Evolutionary conservation across 1,284 basidiomycete species (phyloP), one percentile per base, ranked within the genome.

Genomic region (Ustilago vetiveriae): DNA sequence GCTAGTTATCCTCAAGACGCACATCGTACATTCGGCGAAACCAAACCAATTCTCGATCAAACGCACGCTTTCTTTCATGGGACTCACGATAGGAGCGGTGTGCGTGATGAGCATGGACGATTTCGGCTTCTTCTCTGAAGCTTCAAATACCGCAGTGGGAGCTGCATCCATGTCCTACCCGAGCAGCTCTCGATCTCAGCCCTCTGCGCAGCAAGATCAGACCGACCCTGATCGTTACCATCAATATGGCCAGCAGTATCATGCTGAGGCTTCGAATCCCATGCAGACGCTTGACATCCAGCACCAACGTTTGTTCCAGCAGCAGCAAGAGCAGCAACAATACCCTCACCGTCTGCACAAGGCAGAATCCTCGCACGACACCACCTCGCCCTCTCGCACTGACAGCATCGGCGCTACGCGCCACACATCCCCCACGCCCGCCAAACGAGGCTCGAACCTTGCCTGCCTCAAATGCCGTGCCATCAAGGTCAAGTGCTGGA

Each of bases 401-500:
- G 9, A 24, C 11, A 38, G 26, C 33, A 37, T 14, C 26, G 32
- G 38, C 30, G 33, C 24, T 10, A 11, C 9, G 8, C 16, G 10
- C 2, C 38, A 41, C 7, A 23, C 38, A 10, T 11, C 47, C 4
- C 41, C 43, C 13, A 37, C 38, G 1, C 55, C 59, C 4, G 51
- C 59, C 30, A 69, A 69, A 42, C 53, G 66, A 13, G 66, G 66
- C 21, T 70, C 66, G 17, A 70, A 70, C 32, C 42, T 70, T 10
- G 66, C 66, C 6, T 70, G 66, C n/a, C 60, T 70, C 40, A 70
- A 70, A 32, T 70, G 66, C 45, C 51, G 66, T 14, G 59, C 66
- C 0, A 69, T 69, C 66, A 69, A 69, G 38, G 66, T 69, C 36
- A 63, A 63, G n/a, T 70, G 66, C 52, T 60, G 59, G 51, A 59